These are phyloP conservation scores for Backusella tarrabulga DNA, from an alignment of 192 early-diverging fungal genomes.

Conservation along the genomic window DNA sequence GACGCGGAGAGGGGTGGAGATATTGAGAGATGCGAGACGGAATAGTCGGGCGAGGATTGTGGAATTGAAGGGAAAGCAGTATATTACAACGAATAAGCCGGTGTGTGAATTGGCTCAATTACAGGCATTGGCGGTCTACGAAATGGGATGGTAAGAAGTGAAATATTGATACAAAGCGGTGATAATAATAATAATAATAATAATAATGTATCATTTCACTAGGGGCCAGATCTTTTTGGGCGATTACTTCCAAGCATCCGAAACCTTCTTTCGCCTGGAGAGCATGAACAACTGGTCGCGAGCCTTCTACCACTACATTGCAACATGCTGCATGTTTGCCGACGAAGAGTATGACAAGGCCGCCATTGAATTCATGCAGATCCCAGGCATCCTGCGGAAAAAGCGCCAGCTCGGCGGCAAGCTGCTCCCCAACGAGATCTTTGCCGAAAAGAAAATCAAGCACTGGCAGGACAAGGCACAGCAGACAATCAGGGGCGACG, in stretches of 20 bases:
- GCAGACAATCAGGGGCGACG: constrained; percentile 5
- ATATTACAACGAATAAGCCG: constrained; percentile 1
- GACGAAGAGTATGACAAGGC: constrained; percentile 39
- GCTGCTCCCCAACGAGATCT: constrained; percentile 31
- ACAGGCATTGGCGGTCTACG: constrained; percentile 26
- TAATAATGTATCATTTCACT: too few species aligned
- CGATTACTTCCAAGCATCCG: constrained; percentile 40
- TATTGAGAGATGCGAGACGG: constrained; percentile 25
- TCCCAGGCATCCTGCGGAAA: constrained; percentile 16
- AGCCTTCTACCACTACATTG: constrained; percentile 42
- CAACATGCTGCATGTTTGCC: constrained; percentile 38
- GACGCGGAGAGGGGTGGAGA: constrained; percentile 14
- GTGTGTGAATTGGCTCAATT: constrained; percentile 30
- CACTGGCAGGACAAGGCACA: constrained; percentile 12
- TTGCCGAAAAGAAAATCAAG: constrained; percentile 29
- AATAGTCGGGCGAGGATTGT: not conserved
- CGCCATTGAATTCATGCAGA: constrained; percentile 36
- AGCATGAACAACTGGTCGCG: constrained; percentile 39
- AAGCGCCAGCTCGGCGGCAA: constrained; percentile 11
- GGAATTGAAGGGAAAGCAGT: not conserved
- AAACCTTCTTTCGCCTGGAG: constrained; percentile 42
- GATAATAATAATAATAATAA: too few species aligned
- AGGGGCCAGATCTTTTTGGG: constrained; percentile 40
- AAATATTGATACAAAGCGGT: too few species aligned
- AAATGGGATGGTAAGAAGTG: constrained; percentile 37